A percentile compares a stretch with the other conserved stretches of the same genome.
Conservation (phyloP, 1,284 basidiomycete species). For the Ustilago lituana region DNA sequence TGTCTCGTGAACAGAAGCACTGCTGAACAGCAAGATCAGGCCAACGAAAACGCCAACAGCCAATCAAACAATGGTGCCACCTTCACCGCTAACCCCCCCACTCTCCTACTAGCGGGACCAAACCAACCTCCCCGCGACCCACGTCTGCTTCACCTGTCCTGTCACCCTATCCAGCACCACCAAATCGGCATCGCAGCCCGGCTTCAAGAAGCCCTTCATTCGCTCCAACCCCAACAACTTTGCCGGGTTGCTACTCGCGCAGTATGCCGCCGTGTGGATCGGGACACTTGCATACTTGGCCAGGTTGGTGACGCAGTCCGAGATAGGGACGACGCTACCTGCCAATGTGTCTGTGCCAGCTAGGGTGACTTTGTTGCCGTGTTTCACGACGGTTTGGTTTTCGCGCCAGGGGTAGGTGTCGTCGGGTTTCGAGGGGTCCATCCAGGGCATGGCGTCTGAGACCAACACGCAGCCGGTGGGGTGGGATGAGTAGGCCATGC, state of each 20-base stretch:
- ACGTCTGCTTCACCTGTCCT: slow-evolving; percentile 78
- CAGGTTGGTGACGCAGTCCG: slow-evolving; percentile 83
- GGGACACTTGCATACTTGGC: slow-evolving; percentile 81
- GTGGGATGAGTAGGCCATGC: slow-evolving; percentile 82
- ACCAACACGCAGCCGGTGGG: slow-evolving; percentile 86
- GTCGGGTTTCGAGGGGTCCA: slow-evolving; percentile 83
- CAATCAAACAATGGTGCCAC: too few species aligned
- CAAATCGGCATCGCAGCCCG: slow-evolving; percentile 81
- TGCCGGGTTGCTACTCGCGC: slow-evolving; percentile 84
- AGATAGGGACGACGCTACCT: slow-evolving; percentile 77
- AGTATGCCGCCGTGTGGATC: slow-evolving; percentile 82
- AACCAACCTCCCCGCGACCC: slow-evolving; percentile 76
- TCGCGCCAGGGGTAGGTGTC: slow-evolving; percentile 88
- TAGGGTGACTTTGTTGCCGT: slow-evolving; percentile 81
- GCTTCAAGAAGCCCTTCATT: slow-evolving; percentile 79
- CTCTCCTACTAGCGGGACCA: slow-evolving; percentile 6
- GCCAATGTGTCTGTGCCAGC: slow-evolving; percentile 87
- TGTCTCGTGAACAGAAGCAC: too few species aligned
- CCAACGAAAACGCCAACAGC: too few species aligned
- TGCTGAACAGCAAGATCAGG: too few species aligned
- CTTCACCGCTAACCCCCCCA: too few species aligned
- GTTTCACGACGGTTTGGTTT: slow-evolving; percentile 79
- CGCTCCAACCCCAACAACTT: slow-evolving; percentile 80
- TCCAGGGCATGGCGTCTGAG: slow-evolving; percentile 86
- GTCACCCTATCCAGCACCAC: slow-evolving; percentile 77